Evolutionary conservation across 768 basidiomycete genomes (phyloP), one percentile per base, ranked within the genome.

Genomic region (Rubroboletus satanas): DNA sequence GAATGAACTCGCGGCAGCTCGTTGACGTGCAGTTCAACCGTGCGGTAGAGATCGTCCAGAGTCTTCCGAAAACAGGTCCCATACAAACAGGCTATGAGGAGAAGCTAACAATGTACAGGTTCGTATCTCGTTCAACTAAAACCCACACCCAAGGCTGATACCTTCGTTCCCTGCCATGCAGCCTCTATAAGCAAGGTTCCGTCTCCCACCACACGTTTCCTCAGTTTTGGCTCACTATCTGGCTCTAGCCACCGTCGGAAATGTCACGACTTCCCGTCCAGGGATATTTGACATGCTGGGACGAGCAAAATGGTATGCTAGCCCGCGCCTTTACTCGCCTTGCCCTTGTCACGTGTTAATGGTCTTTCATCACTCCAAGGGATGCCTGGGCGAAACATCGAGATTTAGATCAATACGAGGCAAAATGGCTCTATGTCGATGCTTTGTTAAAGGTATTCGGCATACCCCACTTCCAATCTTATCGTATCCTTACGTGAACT

Each of bases 31-130:
- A 95, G 71, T 98, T 98, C 72, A 84, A 93, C 75, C 83, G 94
- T 29, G 93, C 95, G 4, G 94, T 98, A 10, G 88, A 95, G 71
- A 96, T 98, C 52, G 87, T 97, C 5, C 95, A 98, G 69, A 75
- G 89, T 54, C 75, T 97, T 32, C 93, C 95, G 1, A 96, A 96
- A 77, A 91, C 84, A 10, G 93, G 95, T 0, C 93, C 94, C 31
- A 93, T 98, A 64, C 93, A 97, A 70, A 97, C 94, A 0, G 90
- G 83, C 59, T 97, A 98, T 67, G 94, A 97, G 61, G 93, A 96
- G 69, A 98, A 98, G 70, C 74, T 98, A 14, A 82, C 84, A 11
- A 92, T 98, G 83, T 98, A 98, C 68, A 91, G 91, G 88, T 87
- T 57, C 33, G 80, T 67, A 31, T 45, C 29, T 50, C 35, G 10